A percentile compares a stretch with the other conserved stretches of the same genome.
phyloP scores from a whole-genome alignment of 352 stramenopile species.

The Phytophthora sp. region DNA sequence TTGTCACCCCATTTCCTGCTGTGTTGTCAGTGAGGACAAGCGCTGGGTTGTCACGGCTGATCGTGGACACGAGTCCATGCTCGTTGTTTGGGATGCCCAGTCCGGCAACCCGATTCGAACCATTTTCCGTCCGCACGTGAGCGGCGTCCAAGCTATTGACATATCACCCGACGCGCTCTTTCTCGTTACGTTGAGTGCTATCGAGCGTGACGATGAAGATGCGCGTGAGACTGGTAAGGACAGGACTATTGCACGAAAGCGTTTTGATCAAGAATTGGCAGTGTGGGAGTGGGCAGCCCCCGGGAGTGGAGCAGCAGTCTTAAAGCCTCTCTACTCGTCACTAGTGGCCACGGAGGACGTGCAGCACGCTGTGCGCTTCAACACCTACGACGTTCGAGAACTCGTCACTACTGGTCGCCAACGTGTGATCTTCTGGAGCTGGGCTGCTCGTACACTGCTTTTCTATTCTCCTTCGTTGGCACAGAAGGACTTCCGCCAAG shows the following conservation, averaged over 20 bases:
- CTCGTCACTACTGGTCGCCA: slow-evolving; percentile 90
- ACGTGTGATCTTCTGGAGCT: slow-evolving; percentile 92
- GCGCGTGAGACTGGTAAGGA: slow-evolving; percentile 18
- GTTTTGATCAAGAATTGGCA: slow-evolving; percentile 77
- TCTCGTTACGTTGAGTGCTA: slow-evolving; percentile 81
- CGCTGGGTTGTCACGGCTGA: slow-evolving; percentile 94
- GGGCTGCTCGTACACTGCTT: slow-evolving; percentile 75
- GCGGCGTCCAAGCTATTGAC: slow-evolving; percentile 86
- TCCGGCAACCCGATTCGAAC: slow-evolving; percentile 91
- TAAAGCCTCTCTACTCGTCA: slow-evolving; percentile 59
- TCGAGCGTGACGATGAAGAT: slow-evolving; percentile 35
- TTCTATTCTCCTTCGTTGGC: slow-evolving; percentile 88
- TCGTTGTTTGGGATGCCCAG: slow-evolving; percentile 91
- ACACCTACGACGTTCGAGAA: slow-evolving; percentile 87
- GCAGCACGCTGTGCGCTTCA: slow-evolving; percentile 88
- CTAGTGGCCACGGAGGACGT: slow-evolving; percentile 78
- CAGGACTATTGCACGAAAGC: slow-evolving; percentile 21
- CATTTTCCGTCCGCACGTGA: slow-evolving; percentile 85
- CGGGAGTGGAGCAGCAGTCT: slow-evolving; percentile 31
- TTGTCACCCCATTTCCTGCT: slow-evolving; percentile 92
- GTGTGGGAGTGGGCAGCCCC: slow-evolving; percentile 90
- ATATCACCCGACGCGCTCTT: slow-evolving; percentile 91
- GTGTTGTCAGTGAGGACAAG: slow-evolving; percentile 91
- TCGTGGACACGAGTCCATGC: slow-evolving; percentile 84
- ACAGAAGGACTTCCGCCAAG: slow-evolving; percentile 82